Conservation (phyloP, 306 rosid species). For the Prunus salicina region DNA sequence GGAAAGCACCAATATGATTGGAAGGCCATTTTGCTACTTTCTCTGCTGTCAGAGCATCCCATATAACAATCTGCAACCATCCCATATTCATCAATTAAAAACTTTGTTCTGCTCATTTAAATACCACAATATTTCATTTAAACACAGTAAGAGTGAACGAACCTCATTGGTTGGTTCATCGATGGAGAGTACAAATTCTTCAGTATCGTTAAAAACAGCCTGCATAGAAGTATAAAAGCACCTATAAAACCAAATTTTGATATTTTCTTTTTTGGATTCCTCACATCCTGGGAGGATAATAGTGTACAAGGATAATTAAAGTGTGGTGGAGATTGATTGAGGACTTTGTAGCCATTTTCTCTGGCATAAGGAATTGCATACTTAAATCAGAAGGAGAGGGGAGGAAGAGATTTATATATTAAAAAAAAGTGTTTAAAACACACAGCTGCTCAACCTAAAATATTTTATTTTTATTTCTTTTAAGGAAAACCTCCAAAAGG, state of each 20-base stretch:
- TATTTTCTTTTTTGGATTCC: constrained; percentile 2
- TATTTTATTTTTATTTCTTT: not conserved
- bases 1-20: constrained; percentile 79
- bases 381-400: too few relatives aligned
- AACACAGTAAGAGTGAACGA: constrained; percentile 24
- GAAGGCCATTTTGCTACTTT: constrained; percentile 85
- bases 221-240: constrained; percentile 30
- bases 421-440: not conserved
- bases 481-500: not conserved
- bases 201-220: constrained; percentile 80
- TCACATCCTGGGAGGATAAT: not conserved
- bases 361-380: not conserved
- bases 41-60: constrained; percentile 90
- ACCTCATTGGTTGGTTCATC: constrained; percentile 94
- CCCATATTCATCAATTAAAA: constrained; percentile 24
- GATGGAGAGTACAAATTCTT: constrained; percentile 78
- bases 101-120: not conserved
- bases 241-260: not conserved
- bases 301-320: not conserved
- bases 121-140: constrained; percentile 6
- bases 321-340: not conserved
- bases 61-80: constrained; percentile 64
- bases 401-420: not conserved
- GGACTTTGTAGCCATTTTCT: not conserved
- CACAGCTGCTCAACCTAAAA: not conserved